Base-by-base conservation (phyloP, 2,329 filamentous ascomycete genomes). In the Graphiopsis chlorocephala region DNA sequence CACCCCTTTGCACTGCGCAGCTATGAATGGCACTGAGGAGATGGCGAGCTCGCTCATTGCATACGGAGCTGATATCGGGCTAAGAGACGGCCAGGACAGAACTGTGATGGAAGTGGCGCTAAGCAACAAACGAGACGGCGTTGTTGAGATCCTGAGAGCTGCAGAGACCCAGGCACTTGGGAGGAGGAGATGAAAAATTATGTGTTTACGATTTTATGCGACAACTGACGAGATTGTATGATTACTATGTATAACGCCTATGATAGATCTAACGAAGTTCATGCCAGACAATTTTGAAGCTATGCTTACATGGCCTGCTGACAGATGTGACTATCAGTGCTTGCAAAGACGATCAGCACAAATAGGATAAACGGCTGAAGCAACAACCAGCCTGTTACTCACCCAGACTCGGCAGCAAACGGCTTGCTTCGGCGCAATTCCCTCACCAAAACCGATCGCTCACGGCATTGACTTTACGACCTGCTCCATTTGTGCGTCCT, bases 1-100 rank as follows among this genome's bases (percentile, higher is more conserved):
- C 55, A 72, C 73, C 12, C 65, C 71, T 8, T 56, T 76, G 33
- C 72, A 74, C 57, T 76, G 71, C 50, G 74, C 74, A 7, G 70
- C 73, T 20, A 65, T 71, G 61, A 60, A 31, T 2, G 64, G 60
- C 25, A 26, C 45, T 12, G 25, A 29, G 14, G 63, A 61, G 66
- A 71, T 72, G 62, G 71, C 68, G 38, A 66, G 70, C 42, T 61
- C 65, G 17, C 63, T 76, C n/a, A 53, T 76, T 17, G 60, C 58
- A 48, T 67, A 67, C 48, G 72, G 72, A 17, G 74, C 73, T n/a
- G 69, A 74, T 62, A 65, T 67, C 10, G 56, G 63, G 52, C 55
- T 59, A 50, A 67, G 65, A 59, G 73, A 76, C 42, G 68, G 71
- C 26, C 69, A 69, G 17, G 66, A 69, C 33, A 65, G 70, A 63